Percentiles rank a stretch among this genome's conserved stretches.
Conservation (phyloP, 1,139 yeast genomes). For the Taphrina sp. region DNA sequence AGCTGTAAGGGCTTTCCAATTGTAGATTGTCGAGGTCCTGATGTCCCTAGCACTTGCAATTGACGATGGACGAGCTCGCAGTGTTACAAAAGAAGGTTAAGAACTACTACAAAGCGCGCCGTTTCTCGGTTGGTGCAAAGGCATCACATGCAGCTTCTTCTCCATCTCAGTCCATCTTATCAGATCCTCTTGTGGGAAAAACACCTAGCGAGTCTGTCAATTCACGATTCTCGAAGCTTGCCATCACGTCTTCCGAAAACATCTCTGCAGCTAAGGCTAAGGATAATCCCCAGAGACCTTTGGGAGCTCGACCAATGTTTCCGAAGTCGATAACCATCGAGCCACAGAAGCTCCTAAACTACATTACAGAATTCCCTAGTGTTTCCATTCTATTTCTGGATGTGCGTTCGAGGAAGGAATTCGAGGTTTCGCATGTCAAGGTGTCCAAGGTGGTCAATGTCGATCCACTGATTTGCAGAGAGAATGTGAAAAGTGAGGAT, state of each 20-base stretch:
- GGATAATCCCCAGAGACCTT: background rate
- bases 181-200: too few species aligned
- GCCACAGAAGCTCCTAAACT: constrained; percentile 41
- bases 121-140: background rate
- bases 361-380: constrained; percentile 39
- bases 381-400: constrained; percentile 55
- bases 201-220: background rate
- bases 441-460: constrained; percentile 60
- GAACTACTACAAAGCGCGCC: constrained; percentile 9
- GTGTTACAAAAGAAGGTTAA: constrained; percentile 1
- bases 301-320: constrained; percentile 5
- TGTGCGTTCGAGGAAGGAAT: constrained; percentile 59
- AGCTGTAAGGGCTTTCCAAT: constrained; percentile 1
- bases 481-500: constrained; percentile 56
- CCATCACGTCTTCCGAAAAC: too few species aligned
- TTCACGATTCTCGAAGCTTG: background rate
- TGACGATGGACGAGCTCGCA: constrained; percentile 2
- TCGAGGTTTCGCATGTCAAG: constrained; percentile 59
- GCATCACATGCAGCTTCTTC: too few species aligned
- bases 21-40: background rate
- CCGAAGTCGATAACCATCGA: constrained; percentile 43
- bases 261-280: too few species aligned
- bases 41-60: constrained; percentile 5
- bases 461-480: constrained; percentile 60
- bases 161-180: too few species aligned